A percentile compares a stretch with the other conserved stretches of the same genome.
Evolutionary conservation across 805 yeast species (phyloP).

Genomic region (Teunomyces tritomae): DNA sequence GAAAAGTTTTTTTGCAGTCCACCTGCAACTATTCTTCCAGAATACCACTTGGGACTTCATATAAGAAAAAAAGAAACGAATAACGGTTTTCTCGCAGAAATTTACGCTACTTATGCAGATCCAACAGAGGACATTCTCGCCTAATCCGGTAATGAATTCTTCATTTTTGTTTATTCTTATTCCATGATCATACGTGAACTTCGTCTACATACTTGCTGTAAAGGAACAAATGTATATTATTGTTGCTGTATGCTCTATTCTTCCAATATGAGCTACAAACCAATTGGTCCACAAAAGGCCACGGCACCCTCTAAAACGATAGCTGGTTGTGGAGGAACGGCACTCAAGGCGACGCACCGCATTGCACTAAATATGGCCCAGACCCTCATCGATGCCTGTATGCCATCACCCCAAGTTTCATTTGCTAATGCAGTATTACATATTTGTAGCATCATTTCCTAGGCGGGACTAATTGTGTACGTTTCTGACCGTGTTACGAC

Average conservation of each 20-base stretch:
- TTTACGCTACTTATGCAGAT: background rate
- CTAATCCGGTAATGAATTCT: background rate
- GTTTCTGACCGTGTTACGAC: background rate
- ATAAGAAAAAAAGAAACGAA: background rate
- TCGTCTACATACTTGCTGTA: no score
- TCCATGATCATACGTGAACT: background rate
- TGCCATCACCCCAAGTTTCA: background rate
- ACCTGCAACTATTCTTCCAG: background rate
- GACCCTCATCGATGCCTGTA: background rate
- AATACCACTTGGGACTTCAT: background rate
- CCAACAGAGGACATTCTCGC: background rate
- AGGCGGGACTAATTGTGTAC: background rate
- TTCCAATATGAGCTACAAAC: background rate
- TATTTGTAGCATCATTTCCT: background rate
- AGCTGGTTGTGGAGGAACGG: background rate
- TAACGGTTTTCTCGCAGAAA: slow-evolving; percentile 2
- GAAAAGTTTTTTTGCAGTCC: background rate
- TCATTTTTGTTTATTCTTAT: background rate
- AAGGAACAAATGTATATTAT: background rate
- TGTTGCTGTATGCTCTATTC: background rate
- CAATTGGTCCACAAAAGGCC: background rate
- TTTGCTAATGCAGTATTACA: background rate
- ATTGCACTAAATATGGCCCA: background rate
- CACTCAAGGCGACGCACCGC: background rate
- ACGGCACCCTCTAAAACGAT: background rate